phyloP scores from a whole-genome alignment of 1,284 basidiomycete genomes.

The Thelephora terrestris region DNA sequence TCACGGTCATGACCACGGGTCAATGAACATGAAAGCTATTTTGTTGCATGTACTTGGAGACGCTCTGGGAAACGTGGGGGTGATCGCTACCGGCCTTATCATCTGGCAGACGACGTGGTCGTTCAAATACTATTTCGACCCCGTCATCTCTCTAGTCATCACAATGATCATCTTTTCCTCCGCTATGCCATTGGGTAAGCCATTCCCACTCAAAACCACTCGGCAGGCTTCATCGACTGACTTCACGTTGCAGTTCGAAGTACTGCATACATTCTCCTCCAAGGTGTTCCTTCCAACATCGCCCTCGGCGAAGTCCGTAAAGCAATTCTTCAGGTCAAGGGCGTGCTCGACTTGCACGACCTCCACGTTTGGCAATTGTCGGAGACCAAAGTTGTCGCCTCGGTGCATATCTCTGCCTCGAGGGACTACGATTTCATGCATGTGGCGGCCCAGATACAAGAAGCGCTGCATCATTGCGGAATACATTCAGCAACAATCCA shows the following conservation, averaged over 20 bases:
- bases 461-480: constrained; percentile 79
- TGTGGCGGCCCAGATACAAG: constrained; percentile 77
- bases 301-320: constrained; percentile 81
- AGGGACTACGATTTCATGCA: constrained; percentile 84
- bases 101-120: constrained; percentile 79
- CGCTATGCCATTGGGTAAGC: constrained; percentile 82
- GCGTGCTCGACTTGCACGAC: constrained; percentile 90
- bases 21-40: constrained; percentile 97
- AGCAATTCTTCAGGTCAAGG: constrained; percentile 73
- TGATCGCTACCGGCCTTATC: constrained; percentile 89
- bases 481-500: constrained; percentile 94
- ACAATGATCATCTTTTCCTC: constrained; percentile 96
- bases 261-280: constrained; percentile 93
- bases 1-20: constrained; percentile 46
- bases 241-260: constrained; percentile 57
- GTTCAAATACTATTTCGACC: constrained; percentile 90
- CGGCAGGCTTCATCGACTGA: constrained; percentile 5
- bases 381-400: constrained; percentile 86
- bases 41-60: constrained; percentile 95
- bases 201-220: constrained; percentile 1
- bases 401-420: constrained; percentile 88
- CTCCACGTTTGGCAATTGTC: constrained; percentile 95
- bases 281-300: constrained; percentile 87
- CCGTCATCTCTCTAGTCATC: constrained; percentile 89
- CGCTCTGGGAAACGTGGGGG: constrained; percentile 95